phyloP scores from a whole-genome alignment of 306 rosid genomes.

The Quercus alba region DNA sequence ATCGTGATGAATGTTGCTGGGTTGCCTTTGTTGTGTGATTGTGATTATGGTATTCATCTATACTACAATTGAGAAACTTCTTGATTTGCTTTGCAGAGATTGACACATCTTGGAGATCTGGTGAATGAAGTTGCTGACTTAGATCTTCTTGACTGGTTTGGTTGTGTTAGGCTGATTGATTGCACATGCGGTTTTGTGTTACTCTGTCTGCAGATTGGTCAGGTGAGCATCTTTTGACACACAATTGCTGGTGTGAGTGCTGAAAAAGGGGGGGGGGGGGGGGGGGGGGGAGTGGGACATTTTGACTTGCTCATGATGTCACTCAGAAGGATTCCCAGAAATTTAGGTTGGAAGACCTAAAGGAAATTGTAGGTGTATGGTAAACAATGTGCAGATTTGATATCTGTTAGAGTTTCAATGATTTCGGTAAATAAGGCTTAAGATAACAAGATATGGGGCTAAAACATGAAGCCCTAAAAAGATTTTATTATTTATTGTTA shows the following conservation, averaged over 20 bases:
- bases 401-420: neutral
- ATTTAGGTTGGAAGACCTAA: neutral
- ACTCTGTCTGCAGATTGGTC: slow-evolving; percentile 73
- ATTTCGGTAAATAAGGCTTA: neutral
- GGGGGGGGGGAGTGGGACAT: neutral
- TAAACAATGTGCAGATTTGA: neutral
- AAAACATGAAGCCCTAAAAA: neutral
- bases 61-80: slow-evolving; percentile 1
- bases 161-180: slow-evolving; percentile 72
- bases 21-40: neutral
- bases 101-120: slow-evolving; percentile 50
- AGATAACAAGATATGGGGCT: neutral
- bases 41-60: neutral
- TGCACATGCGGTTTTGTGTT: slow-evolving; percentile 70
- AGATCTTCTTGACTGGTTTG: slow-evolving; percentile 80
- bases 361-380: neutral
- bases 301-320: neutral
- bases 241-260: neutral
- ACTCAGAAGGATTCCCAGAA: neutral
- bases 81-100: slow-evolving; percentile 46
- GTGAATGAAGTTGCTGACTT: slow-evolving; percentile 57
- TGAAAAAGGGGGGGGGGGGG: too few relatives aligned
- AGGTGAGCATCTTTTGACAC: slow-evolving; percentile 47
- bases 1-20: neutral
- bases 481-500: too few relatives aligned